phyloP scores from a whole-genome alignment of 805 yeast genomes.

The Candida manassasensis region DNA sequence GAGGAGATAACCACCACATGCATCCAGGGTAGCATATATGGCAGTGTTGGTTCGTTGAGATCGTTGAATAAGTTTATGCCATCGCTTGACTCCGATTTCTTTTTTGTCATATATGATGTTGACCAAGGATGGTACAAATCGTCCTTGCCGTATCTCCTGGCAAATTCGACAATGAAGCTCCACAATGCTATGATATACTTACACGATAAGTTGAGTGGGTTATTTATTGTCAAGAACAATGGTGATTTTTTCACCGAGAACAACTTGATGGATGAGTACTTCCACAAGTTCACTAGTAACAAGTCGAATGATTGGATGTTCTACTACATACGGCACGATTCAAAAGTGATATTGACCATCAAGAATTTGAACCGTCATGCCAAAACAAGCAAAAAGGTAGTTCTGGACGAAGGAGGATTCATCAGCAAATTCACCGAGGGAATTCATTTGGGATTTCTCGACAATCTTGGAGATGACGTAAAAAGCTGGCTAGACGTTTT shows the following conservation, averaged over 20 bases:
- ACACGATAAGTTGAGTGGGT: slow-evolving; percentile 33
- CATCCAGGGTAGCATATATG: slow-evolving; percentile 16
- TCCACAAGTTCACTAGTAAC: slow-evolving; percentile 37
- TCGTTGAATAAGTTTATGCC: slow-evolving; percentile 16
- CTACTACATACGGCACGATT: slow-evolving; percentile 28
- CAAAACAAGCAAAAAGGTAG: slow-evolving; percentile 11
- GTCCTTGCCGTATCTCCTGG: slow-evolving; percentile 35
- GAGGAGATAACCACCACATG: slow-evolving; percentile 18
- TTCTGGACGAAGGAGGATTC: slow-evolving; percentile 15
- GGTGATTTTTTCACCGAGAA: slow-evolving; percentile 18
- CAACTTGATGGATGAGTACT: slow-evolving; percentile 25
- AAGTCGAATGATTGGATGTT: slow-evolving; percentile 39
- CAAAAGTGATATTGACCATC: slow-evolving; percentile 29
- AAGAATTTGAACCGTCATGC: slow-evolving; percentile 24
- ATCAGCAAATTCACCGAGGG: slow-evolving; percentile 16
- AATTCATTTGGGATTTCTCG: slow-evolving; percentile 33
- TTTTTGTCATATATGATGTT: slow-evolving; percentile 30
- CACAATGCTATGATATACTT: slow-evolving; percentile 31
- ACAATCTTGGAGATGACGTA: slow-evolving; percentile 40
- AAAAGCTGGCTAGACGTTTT: slow-evolving; percentile 35
- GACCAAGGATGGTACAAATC: slow-evolving; percentile 22
- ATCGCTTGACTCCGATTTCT: slow-evolving; percentile 31
- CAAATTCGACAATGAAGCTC: slow-evolving; percentile 11
- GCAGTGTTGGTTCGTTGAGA: slow-evolving; percentile 26
- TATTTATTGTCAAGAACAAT: slow-evolving; percentile 23